These are phyloP conservation scores for Artemisia argyi DNA, from an alignment of 129 eudicot genomes.

Conservation along the genomic window DNA sequence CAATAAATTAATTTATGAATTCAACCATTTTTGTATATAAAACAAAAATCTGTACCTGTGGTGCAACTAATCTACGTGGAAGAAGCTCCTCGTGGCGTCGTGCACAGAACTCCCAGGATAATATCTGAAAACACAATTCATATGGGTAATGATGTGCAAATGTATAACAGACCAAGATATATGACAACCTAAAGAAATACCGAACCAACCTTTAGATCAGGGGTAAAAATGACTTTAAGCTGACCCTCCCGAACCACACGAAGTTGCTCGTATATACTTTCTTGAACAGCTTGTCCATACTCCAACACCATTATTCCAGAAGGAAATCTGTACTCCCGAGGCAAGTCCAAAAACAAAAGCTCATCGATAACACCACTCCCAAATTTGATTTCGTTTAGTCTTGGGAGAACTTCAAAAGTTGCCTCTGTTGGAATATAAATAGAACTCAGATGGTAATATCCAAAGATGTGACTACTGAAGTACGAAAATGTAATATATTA, in stretches of 20 bases:
- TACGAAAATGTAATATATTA: background rate
- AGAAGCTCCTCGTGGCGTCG: conserved; percentile 93
- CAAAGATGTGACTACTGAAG: background rate
- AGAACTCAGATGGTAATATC: conserved; percentile 13
- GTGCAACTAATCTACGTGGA: conserved; percentile 91
- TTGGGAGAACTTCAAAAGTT: conserved; percentile 90
- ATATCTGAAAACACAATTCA: conserved; percentile 47
- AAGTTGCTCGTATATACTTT: conserved; percentile 91
- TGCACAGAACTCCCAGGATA: conserved; percentile 99
- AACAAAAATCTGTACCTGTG: conserved; percentile 56
- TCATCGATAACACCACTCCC: conserved; percentile 91
- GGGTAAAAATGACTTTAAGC: conserved; percentile 75
- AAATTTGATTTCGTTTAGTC: conserved; percentile 87
- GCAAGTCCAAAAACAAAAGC: conserved; percentile 83
- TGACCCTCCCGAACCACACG: conserved; percentile 99
- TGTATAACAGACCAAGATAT: background rate
- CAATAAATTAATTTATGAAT: background rate
- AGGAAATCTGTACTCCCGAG: conserved; percentile 71
- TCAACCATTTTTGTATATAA: background rate
- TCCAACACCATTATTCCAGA: conserved; percentile 92
- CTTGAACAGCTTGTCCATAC: conserved; percentile 91
- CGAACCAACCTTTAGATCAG: conserved; percentile 72
- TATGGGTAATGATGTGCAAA: background rate
- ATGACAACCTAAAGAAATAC: background rate
- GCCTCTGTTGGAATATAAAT: conserved; percentile 60